Base-by-base conservation (phyloP, 331 rosid genomes). In the Acacia concinna region DNA sequence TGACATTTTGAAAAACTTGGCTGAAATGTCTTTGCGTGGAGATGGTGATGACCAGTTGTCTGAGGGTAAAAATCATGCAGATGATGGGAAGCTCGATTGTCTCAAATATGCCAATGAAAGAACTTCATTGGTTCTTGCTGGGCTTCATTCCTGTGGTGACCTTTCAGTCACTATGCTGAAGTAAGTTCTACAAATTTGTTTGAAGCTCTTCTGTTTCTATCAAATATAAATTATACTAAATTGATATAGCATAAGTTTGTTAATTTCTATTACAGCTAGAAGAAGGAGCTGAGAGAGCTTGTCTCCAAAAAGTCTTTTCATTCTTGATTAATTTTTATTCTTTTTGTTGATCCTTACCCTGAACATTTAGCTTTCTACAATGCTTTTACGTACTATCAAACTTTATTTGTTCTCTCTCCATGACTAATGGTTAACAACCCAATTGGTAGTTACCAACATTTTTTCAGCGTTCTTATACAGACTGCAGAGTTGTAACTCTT, bases 71-170 rank as follows among this genome's bases (percentile, higher is more conserved):
- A 64, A 54, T 81, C 77, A 79, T 65, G 67, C 84, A 80, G 83
- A 82, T 67, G 44, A 38, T 52, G 68, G 47, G 69, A 59, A 86
- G 46, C 65, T 46, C 30, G 71, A 79, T 81, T 46, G 83, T 64
- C 84, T 74, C 38, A 35, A 82, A 78, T 51, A 47, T 73, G 81
- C 78, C 37, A 79, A 80, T 72, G 43, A 74, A 64, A 89, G 76
- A 44, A 68, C 88, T 73, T 86, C 93, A 49, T 70, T 85, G 76
- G 92, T 93, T 81, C 94, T 94, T 79, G 97, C 96, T 71, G 99
- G 99, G 43, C 98, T 95, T 86, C 99, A 95, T 88, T 97, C 99
- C 78, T 95, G 97, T 65, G 99, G 99, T 52, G 99, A 93, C 87
- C 97, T 95, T 80, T 93, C 99, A 2, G 96, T 90, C 56, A 93